Base-by-base conservation (phyloP, 257 asterid species). In the Solanum tacnaense region DNA sequence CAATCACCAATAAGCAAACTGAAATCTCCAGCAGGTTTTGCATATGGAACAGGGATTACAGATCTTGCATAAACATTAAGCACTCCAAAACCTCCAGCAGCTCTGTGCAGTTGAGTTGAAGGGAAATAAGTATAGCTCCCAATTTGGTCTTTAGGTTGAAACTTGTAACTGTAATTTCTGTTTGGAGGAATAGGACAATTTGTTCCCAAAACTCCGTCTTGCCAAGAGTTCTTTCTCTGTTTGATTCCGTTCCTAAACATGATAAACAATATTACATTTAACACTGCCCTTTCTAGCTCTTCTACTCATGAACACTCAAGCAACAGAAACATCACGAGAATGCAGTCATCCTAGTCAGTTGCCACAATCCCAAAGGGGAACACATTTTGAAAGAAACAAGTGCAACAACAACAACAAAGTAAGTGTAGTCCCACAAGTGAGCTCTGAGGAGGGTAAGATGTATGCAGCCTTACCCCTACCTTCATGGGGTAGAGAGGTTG, bases 161-260 rank as follows among this genome's bases (percentile, higher is more conserved):
- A 93, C 91, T 91, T 94, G 90, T 95, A 95, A 0, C 94, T 95
- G 92, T 86, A 95, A n/a, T 95, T 95, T 16, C 91, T 29, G 65
- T 95, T 94, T 10, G 96, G 98, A 60, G 96, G 98, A 86, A 94
- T 90, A 27, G 98, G 91, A 68, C 98, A 95, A 68, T 95, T 95
- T n/a, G 98, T 95, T 60, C 98, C 98, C 87, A 91, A 65, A 72
- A 95, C 98, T 67, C 98, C 98, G 38, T 95, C 98, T 89, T 95
- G 98, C 98, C 98, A 95, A 16, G 96, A 94, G 86, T 95, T 95
- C 93, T 95, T 95, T 87, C 98, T 94, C 90, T 95, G 98, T 67
- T 94, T 95, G 87, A 95, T 94, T 35, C 98, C 98, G 83, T 95
- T 94, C 98, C 98, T 94, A 91, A 44, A 32, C 41, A 84, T 86